Evolutionary conservation across 1,284 basidiomycete genomes (phyloP).

Genomic region (Boletellus sp.): DNA sequence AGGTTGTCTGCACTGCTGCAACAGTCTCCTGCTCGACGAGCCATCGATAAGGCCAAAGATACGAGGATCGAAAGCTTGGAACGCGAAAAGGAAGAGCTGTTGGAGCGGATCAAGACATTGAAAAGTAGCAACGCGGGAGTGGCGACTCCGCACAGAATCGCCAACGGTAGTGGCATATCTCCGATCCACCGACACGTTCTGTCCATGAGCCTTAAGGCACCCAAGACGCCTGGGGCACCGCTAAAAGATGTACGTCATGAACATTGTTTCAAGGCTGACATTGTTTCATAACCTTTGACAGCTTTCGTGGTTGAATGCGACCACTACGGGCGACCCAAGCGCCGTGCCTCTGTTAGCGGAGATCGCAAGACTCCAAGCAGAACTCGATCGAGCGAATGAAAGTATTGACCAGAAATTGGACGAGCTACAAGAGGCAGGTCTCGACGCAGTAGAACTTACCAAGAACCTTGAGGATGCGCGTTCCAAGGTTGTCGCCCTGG

Average conservation of each 20-base stretch:
- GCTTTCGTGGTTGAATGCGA: constrained; percentile 70
- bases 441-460: constrained; percentile 64
- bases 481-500: constrained; percentile 49
- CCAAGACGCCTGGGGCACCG: constrained; percentile 74
- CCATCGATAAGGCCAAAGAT: constrained; percentile 71
- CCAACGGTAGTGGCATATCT: constrained; percentile 57
- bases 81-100: constrained; percentile 68
- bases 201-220: constrained; percentile 60
- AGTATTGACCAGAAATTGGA: constrained; percentile 83
- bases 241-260: constrained; percentile 61
- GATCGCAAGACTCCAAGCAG: constrained; percentile 61
- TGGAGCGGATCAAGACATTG: constrained; percentile 61
- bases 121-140: constrained; percentile 47
- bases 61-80: constrained; percentile 70
- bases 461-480: constrained; percentile 69
- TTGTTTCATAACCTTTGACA: constrained; percentile 25
- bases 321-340: constrained; percentile 44
- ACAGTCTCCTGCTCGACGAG: constrained; percentile 72
- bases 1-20: constrained; percentile 63
- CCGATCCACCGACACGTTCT: constrained; percentile 70
- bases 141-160: constrained; percentile 52
- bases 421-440: constrained; percentile 73
- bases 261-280: background rate
- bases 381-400: constrained; percentile 74
- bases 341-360: constrained; percentile 58